These are phyloP conservation scores for Leishmania martiniquensis DNA, from an alignment of 208 protist genomes.

Conservation along the genomic window DNA sequence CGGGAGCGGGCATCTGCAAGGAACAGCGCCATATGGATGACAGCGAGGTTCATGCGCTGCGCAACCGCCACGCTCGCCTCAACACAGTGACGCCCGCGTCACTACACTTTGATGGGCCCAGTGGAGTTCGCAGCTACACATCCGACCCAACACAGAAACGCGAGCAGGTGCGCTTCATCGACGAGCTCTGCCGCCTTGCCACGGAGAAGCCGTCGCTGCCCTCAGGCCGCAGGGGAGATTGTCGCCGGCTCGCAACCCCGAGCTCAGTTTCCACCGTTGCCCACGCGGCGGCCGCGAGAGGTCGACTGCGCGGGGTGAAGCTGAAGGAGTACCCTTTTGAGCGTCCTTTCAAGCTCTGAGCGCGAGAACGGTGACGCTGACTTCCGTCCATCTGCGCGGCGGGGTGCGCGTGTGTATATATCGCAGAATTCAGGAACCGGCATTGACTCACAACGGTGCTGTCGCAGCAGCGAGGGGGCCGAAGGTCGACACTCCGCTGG, in stretches of 20 bases:
- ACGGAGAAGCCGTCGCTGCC: not conserved
- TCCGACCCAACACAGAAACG: constrained; percentile 64
- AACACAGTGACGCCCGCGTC: constrained; percentile 55
- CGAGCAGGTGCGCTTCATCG: constrained; percentile 82
- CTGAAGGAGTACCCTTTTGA: constrained; percentile 5
- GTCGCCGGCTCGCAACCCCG: not conserved
- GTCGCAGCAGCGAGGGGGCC: not conserved
- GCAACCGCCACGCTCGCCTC: constrained; percentile 26
- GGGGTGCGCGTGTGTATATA: not conserved
- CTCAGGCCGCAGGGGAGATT: not conserved
- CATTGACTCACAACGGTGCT: not conserved
- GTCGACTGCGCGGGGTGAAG: not conserved
- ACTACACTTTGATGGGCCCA: constrained; percentile 65
- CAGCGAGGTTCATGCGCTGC: constrained; percentile 27
- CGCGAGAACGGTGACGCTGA: not conserved
- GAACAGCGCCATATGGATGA: constrained; percentile 11
- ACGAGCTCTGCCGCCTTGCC: constrained; percentile 40
- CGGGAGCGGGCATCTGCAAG: not conserved
- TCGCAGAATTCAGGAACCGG: not conserved
- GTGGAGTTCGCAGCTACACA: constrained; percentile 73
- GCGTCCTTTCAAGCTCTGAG: constrained; percentile 27
- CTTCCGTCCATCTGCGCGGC: not conserved
- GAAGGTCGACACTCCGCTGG: not conserved
- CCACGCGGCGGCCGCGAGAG: not conserved
- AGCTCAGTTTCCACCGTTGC: not conserved